These are phyloP conservation scores for Colletotrichum tofieldiae DNA, from an alignment of 2,329 filamentous ascomycete genomes.

Conservation along the genomic window DNA sequence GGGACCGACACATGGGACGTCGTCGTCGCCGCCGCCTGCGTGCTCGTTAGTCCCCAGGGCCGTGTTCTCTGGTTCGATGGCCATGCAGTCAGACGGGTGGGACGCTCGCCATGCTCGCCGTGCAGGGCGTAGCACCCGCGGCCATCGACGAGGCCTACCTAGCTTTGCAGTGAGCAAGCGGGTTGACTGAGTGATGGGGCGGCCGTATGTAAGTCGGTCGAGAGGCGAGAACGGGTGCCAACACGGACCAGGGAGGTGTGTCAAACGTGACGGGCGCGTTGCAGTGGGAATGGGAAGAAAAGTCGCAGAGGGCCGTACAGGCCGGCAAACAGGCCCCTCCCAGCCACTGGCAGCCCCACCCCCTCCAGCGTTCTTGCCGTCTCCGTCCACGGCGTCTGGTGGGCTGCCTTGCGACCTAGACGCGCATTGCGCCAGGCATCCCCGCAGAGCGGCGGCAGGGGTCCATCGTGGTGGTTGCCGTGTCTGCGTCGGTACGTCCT, in stretches of 20 bases:
- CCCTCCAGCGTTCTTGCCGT: conserved; percentile 5
- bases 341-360: conserved; percentile 37
- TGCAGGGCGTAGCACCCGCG: conserved; percentile 9
- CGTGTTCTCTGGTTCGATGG: neutral
- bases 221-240: too few species aligned
- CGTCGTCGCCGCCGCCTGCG: too few species aligned
- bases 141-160: conserved; percentile 1
- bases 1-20: neutral
- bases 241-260: neutral
- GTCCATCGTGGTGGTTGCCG: conserved; percentile 6
- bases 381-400: conserved; percentile 7
- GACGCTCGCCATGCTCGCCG: conserved; percentile 1
- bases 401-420: conserved; percentile 36
- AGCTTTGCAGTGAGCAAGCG: neutral
- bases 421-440: conserved; percentile 43
- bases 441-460: conserved; percentile 20
- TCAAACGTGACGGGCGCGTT: conserved; percentile 9
- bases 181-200: neutral
- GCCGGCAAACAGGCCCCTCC: conserved; percentile 34
- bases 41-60: neutral
- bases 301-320: neutral
- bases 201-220: neutral
- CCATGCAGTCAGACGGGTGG: conserved; percentile 5
- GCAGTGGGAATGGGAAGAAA: neutral
- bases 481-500: conserved; percentile 5